A percentile compares a stretch with the other conserved stretches of the same genome.
These are phyloP conservation scores for Penicillium vulpinum DNA, from an alignment of 2,329 filamentous ascomycete genomes.

Conservation along the genomic window DNA sequence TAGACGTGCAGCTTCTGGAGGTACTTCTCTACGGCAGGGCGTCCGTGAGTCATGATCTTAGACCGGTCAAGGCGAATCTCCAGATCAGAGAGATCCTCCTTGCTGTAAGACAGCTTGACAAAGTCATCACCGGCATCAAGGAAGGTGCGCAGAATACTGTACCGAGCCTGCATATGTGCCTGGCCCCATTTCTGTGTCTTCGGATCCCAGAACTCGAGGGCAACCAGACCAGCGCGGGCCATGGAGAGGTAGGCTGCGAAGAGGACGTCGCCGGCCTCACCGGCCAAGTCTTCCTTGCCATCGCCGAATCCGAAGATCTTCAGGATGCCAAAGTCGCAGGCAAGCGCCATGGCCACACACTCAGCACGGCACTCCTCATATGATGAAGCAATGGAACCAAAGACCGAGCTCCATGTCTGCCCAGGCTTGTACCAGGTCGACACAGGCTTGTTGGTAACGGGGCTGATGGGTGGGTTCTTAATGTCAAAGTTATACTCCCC, in stretches of 20 bases:
- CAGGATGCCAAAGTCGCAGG: slow-evolving; percentile 84
- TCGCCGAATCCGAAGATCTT: slow-evolving; percentile 90
- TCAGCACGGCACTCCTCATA: slow-evolving; percentile 97
- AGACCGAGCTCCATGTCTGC: slow-evolving; percentile 92
- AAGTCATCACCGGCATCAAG: slow-evolving; percentile 83
- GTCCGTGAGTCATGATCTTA: slow-evolving; percentile 81
- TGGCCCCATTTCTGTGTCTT: slow-evolving; percentile 91
- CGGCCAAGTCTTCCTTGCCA: slow-evolving; percentile 69
- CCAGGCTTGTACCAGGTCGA: slow-evolving; percentile 90
- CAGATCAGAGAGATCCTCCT: slow-evolving; percentile 75
- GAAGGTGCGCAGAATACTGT: slow-evolving; percentile 76
- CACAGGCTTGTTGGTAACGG: slow-evolving; percentile 74
- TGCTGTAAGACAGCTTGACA: slow-evolving; percentile 74
- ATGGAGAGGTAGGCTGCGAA: slow-evolving; percentile 88
- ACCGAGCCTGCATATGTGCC: slow-evolving; percentile 86
- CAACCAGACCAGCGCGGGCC: slow-evolving; percentile 86
- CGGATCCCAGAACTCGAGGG: slow-evolving; percentile 93
- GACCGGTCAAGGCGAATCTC: slow-evolving; percentile 79
- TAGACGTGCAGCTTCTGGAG: slow-evolving; percentile 90
- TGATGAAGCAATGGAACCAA: slow-evolving; percentile 79
- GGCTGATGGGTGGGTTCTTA: slow-evolving; percentile 76
- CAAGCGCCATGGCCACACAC: slow-evolving; percentile 86
- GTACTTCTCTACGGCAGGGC: slow-evolving; percentile 80
- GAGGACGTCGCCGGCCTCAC: slow-evolving; percentile 80
- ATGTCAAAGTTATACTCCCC: slow-evolving; percentile 88